These are phyloP conservation scores for Aureobasidium sp. DNA, from an alignment of 2,329 filamentous ascomycete species.

Conservation along the genomic window DNA sequence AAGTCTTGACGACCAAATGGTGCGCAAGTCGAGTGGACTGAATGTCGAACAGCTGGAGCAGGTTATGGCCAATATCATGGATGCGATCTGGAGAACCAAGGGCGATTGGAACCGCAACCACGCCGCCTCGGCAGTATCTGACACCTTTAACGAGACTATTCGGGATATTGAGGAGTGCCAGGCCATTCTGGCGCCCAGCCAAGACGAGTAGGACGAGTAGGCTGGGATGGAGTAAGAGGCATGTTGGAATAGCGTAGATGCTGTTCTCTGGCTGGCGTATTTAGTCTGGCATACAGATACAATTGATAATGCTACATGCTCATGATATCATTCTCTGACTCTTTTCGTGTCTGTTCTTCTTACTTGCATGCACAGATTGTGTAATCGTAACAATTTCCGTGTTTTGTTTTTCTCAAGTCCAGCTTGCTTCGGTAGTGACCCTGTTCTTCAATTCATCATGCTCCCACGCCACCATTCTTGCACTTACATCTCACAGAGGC, in stretches of 20 bases:
- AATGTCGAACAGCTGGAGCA: slow-evolving; percentile 93
- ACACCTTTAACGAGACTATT: slow-evolving; percentile 69
- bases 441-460: background rate
- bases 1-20: slow-evolving; percentile 54
- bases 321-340: background rate
- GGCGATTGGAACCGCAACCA: slow-evolving; percentile 74
- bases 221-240: background rate
- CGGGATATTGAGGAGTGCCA: slow-evolving; percentile 55
- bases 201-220: slow-evolving; percentile 20
- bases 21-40: slow-evolving; percentile 61
- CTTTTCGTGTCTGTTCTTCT: background rate
- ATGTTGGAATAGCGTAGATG: background rate
- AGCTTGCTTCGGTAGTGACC: background rate
- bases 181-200: slow-evolving; percentile 32
- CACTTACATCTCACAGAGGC: no score
- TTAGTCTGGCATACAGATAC: background rate
- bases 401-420: background rate
- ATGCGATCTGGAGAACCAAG: slow-evolving; percentile 71
- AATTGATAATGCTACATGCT: background rate
- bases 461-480: no score
- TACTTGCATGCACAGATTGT: background rate
- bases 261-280: background rate
- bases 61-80: slow-evolving; percentile 84
- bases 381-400: no score
- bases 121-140: slow-evolving; percentile 55